These are phyloP conservation scores for Metschnikowia amazonensis DNA, from an alignment of 805 yeast species.

Conservation along the genomic window DNA sequence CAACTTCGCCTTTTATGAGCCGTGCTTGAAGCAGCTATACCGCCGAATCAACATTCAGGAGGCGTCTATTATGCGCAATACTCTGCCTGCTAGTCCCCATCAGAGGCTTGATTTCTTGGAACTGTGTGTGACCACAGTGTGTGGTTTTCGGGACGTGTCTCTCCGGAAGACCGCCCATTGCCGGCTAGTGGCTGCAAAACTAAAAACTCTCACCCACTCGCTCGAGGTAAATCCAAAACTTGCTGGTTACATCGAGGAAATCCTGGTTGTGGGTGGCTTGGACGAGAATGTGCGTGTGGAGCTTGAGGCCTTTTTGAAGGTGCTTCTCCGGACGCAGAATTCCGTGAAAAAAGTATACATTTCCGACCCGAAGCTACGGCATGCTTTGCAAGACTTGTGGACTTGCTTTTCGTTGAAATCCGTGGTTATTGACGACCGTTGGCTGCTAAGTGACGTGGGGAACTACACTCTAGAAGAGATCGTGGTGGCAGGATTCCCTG, in stretches of 20 bases:
- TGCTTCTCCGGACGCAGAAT: constrained; percentile 7
- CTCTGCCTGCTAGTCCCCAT: constrained; percentile 2
- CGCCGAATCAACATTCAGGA: constrained; percentile 21
- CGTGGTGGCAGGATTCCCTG: constrained; percentile 12
- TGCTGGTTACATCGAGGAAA: constrained; percentile 10
- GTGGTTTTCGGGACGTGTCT: constrained; percentile 23
- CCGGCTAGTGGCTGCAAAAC: constrained; percentile 31
- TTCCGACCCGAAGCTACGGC: constrained; percentile 14
- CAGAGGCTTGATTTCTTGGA: constrained; percentile 22
- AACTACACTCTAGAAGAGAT: constrained; percentile 8
- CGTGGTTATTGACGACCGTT: constrained; percentile 20
- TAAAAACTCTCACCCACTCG: constrained; percentile 39
- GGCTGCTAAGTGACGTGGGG: constrained; percentile 1
- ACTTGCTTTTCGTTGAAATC: constrained; percentile 15
- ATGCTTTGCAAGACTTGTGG: constrained; percentile 11
- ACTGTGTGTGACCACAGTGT: constrained; percentile 22
- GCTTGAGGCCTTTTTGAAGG: constrained; percentile 6
- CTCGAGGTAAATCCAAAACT: constrained; percentile 33
- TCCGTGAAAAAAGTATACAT: constrained; percentile 19
- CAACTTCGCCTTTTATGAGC: constrained; percentile 33
- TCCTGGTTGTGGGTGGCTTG: constrained; percentile 7
- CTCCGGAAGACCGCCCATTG: constrained; percentile 19
- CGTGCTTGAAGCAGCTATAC: constrained; percentile 30
- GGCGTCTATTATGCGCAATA: constrained; percentile 18
- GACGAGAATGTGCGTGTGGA: neutral